Percentiles rank a stretch among this genome's conserved stretches.
Evolutionary conservation across 768 basidiomycete species (phyloP).

Genomic region (Pseudohyphozyma bogoriensis): DNA sequence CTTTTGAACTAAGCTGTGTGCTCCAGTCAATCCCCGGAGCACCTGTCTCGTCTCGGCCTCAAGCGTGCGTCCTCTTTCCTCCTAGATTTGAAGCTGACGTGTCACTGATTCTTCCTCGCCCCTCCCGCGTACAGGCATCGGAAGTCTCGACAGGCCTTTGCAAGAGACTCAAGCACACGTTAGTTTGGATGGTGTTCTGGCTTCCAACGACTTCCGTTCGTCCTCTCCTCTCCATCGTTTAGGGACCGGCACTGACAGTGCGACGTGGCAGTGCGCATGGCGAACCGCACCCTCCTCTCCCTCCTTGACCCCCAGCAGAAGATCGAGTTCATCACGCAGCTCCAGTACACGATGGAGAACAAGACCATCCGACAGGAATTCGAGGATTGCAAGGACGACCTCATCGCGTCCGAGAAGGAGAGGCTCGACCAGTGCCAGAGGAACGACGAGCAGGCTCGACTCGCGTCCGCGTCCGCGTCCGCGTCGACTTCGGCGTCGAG

Average conservation of each 20-base stretch:
- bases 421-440: not conserved
- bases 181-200: too few relatives aligned
- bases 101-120: not conserved
- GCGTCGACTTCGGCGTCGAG: not conserved
- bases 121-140: not conserved
- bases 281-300: not conserved
- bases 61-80: not conserved
- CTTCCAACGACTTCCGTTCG: not conserved
- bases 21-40: not conserved
- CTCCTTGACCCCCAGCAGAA: constrained; percentile 4
- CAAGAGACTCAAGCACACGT: too few relatives aligned
- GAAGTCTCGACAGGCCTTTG: not conserved
- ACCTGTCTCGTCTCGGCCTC: constrained; percentile 5
- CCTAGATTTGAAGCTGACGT: not conserved
- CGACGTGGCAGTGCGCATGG: not conserved
- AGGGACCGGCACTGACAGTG: not conserved
- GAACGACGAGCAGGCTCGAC: not conserved
- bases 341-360: not conserved
- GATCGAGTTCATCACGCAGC: not conserved
- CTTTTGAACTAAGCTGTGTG: too few relatives aligned
- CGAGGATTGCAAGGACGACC: too few relatives aligned
- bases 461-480: not conserved
- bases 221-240: not conserved
- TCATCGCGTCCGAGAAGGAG: not conserved
- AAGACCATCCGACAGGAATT: too few relatives aligned